Base-by-base conservation (phyloP, 176 grass and related monocot species). In the Tillandsia fasciculata region DNA sequence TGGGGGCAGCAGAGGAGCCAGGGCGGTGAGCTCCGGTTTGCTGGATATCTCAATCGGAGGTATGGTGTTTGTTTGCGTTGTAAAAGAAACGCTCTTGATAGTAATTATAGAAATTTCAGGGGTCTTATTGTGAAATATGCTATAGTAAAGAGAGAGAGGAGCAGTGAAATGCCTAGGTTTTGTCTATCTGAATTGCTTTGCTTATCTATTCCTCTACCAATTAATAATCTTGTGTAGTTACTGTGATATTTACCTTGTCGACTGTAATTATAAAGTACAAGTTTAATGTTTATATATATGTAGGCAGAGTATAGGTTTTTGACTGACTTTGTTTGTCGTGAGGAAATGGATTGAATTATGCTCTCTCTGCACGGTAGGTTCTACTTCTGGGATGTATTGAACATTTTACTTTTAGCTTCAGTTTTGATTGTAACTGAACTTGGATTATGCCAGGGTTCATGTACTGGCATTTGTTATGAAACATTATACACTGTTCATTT, bases 171-270 rank as follows among this genome's bases (percentile, higher is more conserved):
- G 10, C 8, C 53, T 71, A 57, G 66, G 26, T 65, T 70, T 65
- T 65, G 9, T 67, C 20, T 51, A 63, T 77, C 72, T 8, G 51
- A 72, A 8, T 70, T 96, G 80, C 75, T 91, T 22, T 86, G 77
- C 58, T 84, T 91, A 11, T 83, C 91, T 1, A 78, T 96, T 56
- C 87, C 87, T 13, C 12, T 84, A 56, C 53, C 76, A 29, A 66
- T 73, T 63, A 82, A 47, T 18, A 65, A 66, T 72, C 77, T 72
- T 67, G 69, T 79, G 84, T 18, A 59, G 56, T 22, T 59, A 59
- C 12, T 59, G n/a, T 59, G 20, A 18, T 59, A 22, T 33, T 59
- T 18, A 17, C n/a, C 15, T 59, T 22, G 56, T 59, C 4, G 9
- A 22, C 20, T 59, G n/a, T 59, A 22, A 59, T 15, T 59, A 18